Conservation (phyloP, 2,329 filamentous ascomycete genomes). For the Alternaria sp. region DNA sequence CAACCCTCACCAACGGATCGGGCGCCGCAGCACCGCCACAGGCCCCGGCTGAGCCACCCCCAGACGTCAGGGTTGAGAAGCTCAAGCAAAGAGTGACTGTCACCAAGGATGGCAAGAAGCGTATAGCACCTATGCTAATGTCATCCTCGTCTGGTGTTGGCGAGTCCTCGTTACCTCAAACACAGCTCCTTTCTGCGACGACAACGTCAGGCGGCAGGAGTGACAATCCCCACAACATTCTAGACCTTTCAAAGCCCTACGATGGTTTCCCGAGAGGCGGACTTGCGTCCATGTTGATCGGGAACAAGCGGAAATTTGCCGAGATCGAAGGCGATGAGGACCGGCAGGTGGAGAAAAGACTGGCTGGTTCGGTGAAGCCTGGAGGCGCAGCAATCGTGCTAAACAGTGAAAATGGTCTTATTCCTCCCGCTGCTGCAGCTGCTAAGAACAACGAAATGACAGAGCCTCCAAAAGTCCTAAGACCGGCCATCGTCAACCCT, state of each 20-base stretch:
- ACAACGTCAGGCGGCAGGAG: conserved; percentile 66
- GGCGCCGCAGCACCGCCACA: conserved; percentile 42
- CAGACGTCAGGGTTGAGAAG: conserved; percentile 67
- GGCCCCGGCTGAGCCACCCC: conserved; percentile 33
- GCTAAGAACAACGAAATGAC: conserved; percentile 42
- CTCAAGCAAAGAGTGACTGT: conserved; percentile 92
- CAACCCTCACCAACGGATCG: conserved; percentile 54
- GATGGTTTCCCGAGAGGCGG: conserved; percentile 92
- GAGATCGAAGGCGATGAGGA: conserved; percentile 79
- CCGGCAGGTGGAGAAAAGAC: conserved; percentile 63
- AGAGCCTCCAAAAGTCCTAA: conserved; percentile 78
- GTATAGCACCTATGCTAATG: conserved; percentile 88
- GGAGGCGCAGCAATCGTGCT: conserved; percentile 76
- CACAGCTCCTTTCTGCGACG: conserved; percentile 80
- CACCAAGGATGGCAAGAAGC: conserved; percentile 96
- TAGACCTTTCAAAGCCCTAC: conserved; percentile 92
- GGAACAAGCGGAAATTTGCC: conserved; percentile 87
- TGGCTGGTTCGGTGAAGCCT: conserved; percentile 64
- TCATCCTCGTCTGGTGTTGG: conserved; percentile 83
- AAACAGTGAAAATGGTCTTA: conserved; percentile 77
- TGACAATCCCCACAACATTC: conserved; percentile 78
- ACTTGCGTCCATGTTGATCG: conserved; percentile 81
- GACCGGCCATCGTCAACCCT: conserved; percentile 86
- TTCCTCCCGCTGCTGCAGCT: conserved; percentile 70
- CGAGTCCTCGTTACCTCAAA: conserved; percentile 86